Conservation (phyloP, 2,329 filamentous ascomycete species). For the Curvularia lunata region DNA sequence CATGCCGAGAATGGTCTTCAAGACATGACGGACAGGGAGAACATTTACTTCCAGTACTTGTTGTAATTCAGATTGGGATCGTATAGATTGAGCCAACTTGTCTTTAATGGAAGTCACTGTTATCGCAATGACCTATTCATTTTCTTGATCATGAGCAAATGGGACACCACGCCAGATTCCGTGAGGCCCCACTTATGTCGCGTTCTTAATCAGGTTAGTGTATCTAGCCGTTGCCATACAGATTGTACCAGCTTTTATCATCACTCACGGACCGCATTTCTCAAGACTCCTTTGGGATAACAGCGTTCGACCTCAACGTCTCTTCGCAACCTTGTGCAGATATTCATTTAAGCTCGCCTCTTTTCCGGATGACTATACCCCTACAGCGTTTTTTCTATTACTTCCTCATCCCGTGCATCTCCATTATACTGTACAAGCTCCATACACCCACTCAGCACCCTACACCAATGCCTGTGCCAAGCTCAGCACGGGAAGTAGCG, state of each 20-base stretch:
- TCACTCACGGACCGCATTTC: not conserved
- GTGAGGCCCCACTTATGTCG: not conserved
- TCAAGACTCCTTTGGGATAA: not conserved
- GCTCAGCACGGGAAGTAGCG: slow-evolving; percentile 29
- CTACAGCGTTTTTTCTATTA: slow-evolving; percentile 1
- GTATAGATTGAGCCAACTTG: not conserved
- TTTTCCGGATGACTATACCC: slow-evolving; percentile 5
- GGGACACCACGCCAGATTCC: not conserved
- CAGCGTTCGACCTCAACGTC: not conserved
- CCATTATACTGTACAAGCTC: slow-evolving; percentile 1
- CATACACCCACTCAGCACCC: slow-evolving; percentile 1
- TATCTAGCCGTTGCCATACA: not conserved
- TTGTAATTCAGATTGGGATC: slow-evolving; percentile 1
- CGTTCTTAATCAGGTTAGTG: not conserved
- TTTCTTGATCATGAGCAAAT: not conserved
- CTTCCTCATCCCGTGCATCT: slow-evolving; percentile 6
- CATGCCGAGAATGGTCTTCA: slow-evolving; percentile 32
- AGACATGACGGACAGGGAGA: slow-evolving; percentile 34
- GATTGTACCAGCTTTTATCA: not conserved
- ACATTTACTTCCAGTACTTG: slow-evolving; percentile 33
- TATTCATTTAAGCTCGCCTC: not conserved
- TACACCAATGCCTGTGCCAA: slow-evolving; percentile 48
- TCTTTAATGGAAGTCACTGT: not conserved
- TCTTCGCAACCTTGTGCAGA: no score
- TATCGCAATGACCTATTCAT: not conserved